Conservation (phyloP, 2,329 filamentous ascomycete species). For the Dothiorella sarmentorum region DNA sequence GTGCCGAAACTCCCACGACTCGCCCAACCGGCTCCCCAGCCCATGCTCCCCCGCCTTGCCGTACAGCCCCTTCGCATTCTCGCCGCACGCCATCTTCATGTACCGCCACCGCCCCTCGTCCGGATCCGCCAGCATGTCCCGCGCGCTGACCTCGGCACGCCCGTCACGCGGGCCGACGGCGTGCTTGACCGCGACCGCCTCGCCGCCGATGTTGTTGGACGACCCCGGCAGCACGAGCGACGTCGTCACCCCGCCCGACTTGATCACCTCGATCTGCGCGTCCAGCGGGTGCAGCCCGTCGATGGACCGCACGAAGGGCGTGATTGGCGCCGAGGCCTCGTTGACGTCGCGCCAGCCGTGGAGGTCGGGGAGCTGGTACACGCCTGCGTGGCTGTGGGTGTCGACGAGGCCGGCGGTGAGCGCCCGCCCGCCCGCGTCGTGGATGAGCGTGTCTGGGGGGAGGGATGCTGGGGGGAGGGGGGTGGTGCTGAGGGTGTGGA, state of each 20-base stretch:
- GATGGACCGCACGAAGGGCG: slow-evolving; percentile 64
- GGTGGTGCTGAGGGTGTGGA: slow-evolving; percentile 54
- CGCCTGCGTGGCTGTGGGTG: slow-evolving; percentile 67
- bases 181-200: slow-evolving; percentile 67
- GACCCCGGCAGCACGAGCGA: slow-evolving; percentile 65
- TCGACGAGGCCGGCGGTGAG: slow-evolving; percentile 67
- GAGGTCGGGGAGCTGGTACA: slow-evolving; percentile 56
- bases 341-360: slow-evolving; percentile 58
- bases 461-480: too few relatives aligned
- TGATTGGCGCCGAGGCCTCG: slow-evolving; percentile 62
- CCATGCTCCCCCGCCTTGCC: slow-evolving; percentile 53
- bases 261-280: slow-evolving; percentile 65
- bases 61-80: slow-evolving; percentile 64
- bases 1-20: slow-evolving; percentile 67
- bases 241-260: slow-evolving; percentile 69
- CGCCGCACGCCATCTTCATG: slow-evolving; percentile 75
- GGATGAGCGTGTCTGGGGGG: slow-evolving; percentile 45
- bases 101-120: slow-evolving; percentile 64
- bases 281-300: slow-evolving; percentile 63
- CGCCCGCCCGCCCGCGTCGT: slow-evolving; percentile 58
- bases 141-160: slow-evolving; percentile 59
- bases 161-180: slow-evolving; percentile 60
- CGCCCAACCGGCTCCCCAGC: slow-evolving; percentile 61
- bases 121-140: slow-evolving; percentile 63
- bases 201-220: slow-evolving; percentile 70